These are phyloP conservation scores for Puccinia polysora DNA, from an alignment of 1,284 basidiomycete species.

Conservation along the genomic window DNA sequence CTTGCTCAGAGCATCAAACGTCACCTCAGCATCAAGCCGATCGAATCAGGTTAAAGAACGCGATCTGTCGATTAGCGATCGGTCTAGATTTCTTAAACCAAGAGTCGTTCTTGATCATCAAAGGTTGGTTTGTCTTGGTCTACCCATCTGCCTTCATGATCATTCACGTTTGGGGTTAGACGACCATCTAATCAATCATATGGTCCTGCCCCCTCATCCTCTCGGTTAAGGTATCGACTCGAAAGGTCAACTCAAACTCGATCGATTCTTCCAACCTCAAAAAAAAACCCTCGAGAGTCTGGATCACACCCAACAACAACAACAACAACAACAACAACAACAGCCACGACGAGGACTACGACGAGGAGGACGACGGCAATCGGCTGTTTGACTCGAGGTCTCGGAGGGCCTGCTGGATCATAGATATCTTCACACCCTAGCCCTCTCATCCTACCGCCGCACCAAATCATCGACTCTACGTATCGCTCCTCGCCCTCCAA, in stretches of 20 bases:
- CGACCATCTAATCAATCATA: no score
- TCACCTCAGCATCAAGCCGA: not conserved
- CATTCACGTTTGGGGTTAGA: not conserved
- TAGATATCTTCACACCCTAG: no score
- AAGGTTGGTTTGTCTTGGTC: not conserved
- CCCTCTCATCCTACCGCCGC: no score
- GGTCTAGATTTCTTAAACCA: not conserved
- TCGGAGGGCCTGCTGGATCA: no score
- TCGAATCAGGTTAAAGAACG: slow-evolving; percentile 9
- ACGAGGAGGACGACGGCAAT: no score
- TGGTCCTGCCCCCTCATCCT: not conserved
- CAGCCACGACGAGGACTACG: no score
- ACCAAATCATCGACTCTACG: no score
- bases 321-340: no score
- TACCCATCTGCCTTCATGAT: not conserved
- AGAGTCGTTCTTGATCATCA: not conserved
- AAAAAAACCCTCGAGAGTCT: no score
- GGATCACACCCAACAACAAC: no score
- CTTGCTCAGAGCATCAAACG: not conserved
- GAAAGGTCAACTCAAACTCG: slow-evolving; percentile 9
- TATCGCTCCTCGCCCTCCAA: no score
- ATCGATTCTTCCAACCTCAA: slow-evolving; percentile 4
- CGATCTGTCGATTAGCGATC: not conserved
- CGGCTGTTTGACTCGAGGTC: no score
- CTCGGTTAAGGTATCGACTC: not conserved